Conservation (phyloP, 1,139 yeast genomes). For the Magnusiomyces fungicola region DNA sequence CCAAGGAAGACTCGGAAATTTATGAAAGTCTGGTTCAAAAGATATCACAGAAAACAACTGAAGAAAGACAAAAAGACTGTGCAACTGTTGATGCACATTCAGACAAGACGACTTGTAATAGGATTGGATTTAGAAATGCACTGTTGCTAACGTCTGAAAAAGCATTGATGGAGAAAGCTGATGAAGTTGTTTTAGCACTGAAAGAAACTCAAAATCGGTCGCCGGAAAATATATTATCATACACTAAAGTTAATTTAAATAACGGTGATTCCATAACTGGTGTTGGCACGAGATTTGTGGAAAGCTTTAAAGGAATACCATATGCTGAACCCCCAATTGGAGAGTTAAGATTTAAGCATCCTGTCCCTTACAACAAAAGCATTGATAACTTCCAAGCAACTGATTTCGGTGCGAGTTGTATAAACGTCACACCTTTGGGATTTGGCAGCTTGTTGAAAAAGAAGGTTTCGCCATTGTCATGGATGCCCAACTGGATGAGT, state of each 20-base stretch:
- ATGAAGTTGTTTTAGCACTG: too few relatives aligned
- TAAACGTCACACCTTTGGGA: conserved; percentile 7
- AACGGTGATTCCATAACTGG: conserved; percentile 11
- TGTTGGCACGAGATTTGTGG: conserved; percentile 11
- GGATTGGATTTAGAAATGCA: too few relatives aligned
- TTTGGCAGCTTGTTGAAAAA: conserved; percentile 4
- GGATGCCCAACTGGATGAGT: neutral
- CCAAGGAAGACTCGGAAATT: neutral
- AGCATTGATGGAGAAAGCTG: too few relatives aligned
- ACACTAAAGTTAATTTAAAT: conserved; percentile 1
- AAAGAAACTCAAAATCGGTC: too few relatives aligned
- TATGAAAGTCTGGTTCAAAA: too few relatives aligned
- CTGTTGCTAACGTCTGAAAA: too few relatives aligned
- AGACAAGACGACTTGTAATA: too few relatives aligned
- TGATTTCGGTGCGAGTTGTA: conserved; percentile 3
- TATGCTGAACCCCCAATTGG: conserved; percentile 27
- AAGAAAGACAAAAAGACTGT: too few relatives aligned
- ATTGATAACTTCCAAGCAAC: conserved; percentile 12
- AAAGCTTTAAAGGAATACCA: conserved; percentile 24
- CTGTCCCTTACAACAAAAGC: conserved; percentile 16
- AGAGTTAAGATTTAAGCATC: conserved; percentile 21
- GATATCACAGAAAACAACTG: too few relatives aligned
- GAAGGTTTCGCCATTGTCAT: neutral
- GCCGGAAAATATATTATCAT: neutral
- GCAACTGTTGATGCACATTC: too few relatives aligned